A percentile compares a stretch with the other conserved stretches of the same genome.
Conservation (phyloP, 176 grass and related monocot species). For the Zoysia pacifica region DNA sequence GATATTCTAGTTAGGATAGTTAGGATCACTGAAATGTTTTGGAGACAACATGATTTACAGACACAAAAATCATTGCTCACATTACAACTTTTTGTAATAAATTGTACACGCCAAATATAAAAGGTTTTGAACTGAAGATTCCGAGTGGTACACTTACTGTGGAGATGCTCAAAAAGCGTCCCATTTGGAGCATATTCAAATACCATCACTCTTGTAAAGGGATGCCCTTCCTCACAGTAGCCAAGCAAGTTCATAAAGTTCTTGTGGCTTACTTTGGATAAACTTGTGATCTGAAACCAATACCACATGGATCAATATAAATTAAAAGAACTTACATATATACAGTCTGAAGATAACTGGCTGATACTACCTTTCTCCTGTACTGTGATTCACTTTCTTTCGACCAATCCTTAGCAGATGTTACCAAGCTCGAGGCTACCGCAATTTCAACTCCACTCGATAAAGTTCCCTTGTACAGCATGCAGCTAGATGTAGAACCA, state of each 20-base stretch:
- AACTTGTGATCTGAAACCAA: conserved; percentile 64
- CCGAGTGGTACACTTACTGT: conserved; percentile 45
- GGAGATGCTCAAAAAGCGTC: conserved; percentile 91
- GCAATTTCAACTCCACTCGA: conserved; percentile 89
- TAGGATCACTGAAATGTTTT: neutral
- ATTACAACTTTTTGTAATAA: neutral
- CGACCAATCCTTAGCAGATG: conserved; percentile 67
- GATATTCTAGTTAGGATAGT: neutral
- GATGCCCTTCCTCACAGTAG: conserved; percentile 78
- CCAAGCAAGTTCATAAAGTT: conserved; percentile 93
- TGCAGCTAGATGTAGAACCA: conserved; percentile 62
- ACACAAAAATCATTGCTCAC: neutral
- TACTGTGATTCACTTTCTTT: conserved; percentile 74
- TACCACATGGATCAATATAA: conserved; percentile 13
- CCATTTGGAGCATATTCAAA: conserved; percentile 96
- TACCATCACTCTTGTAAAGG: conserved; percentile 87
- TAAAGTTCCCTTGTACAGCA: conserved; percentile 86
- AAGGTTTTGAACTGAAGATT: too few species aligned
- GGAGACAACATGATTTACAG: neutral
- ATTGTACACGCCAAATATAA: neutral
- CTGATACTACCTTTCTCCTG: conserved; percentile 79
- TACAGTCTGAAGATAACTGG: neutral
- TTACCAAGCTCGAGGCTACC: conserved; percentile 53
- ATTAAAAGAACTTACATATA: conserved; percentile 9
- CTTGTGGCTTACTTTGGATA: conserved; percentile 82